Conservation (phyloP, 164 flowering plant species). For the Sedum album region DNA sequence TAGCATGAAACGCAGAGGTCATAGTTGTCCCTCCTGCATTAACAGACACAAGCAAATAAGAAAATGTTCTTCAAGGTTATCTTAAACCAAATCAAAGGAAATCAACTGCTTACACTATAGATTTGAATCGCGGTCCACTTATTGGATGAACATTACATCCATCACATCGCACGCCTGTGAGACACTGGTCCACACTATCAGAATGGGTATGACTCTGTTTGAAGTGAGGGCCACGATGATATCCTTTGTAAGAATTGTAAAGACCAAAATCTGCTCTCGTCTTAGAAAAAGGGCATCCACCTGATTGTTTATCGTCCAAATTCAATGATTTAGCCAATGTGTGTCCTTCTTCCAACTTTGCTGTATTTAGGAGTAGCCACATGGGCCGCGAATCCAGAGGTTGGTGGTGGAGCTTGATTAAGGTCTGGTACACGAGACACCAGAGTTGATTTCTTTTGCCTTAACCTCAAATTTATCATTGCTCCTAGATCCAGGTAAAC, state of each 20-base stretch:
- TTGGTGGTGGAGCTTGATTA: constrained; percentile 7
- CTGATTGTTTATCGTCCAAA: not conserved
- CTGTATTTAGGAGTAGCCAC: constrained; percentile 2
- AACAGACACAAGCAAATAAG: constrained; percentile 10
- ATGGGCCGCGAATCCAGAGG: not conserved
- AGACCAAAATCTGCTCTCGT: not conserved
- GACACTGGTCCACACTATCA: constrained; percentile 27
- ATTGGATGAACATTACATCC: constrained; percentile 85
- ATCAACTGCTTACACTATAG: constrained; percentile 60
- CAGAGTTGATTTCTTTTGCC: not conserved
- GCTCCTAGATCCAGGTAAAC: not conserved
- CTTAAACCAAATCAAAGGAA: not conserved
- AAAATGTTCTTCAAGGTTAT: not conserved
- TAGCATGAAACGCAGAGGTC: constrained; percentile 82
- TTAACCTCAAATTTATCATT: not conserved
- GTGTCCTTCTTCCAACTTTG: not conserved
- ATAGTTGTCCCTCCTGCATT: constrained; percentile 63
- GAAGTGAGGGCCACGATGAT: constrained; percentile 22
- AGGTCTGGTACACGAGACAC: constrained; percentile 3
- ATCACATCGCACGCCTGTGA: constrained; percentile 75
- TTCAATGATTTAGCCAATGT: not conserved
- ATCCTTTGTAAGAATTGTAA: constrained; percentile 16
- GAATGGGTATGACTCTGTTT: constrained; percentile 9
- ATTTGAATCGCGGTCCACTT: constrained; percentile 80
- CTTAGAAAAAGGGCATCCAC: constrained; percentile 33